Base-by-base conservation (phyloP, 2,329 filamentous ascomycete genomes). In the Orbilia quercus region DNA sequence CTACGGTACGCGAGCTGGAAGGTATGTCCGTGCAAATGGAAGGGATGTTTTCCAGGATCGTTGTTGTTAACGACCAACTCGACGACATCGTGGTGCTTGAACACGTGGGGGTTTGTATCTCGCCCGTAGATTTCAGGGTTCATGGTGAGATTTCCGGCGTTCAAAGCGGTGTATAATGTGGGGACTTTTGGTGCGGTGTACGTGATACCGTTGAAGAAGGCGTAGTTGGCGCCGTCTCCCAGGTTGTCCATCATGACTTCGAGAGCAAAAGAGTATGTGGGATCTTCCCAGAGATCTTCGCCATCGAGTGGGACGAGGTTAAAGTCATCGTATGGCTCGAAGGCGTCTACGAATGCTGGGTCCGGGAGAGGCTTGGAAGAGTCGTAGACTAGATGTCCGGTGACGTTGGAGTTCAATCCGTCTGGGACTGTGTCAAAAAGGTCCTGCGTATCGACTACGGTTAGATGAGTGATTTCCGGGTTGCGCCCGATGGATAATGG, bases 181-280 rank as follows among this genome's bases (percentile, higher is more conserved):
- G 92, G 92, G 0, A 96, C 91, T 79, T 91, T 91, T 53, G 90
- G 91, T 0, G 81, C 64, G 2, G 86, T 85, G 79, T 93, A 96
- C 28, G 90, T 91, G 75, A 91, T 86, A 80, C 91, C 88, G 82
- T 94, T 93, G 82, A 91, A 87, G 81, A 89, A 88, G 72, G 87
- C 88, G 25, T 91, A 91, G 80, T 86, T 85, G 25, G 85, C 86
- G 0, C 90, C 90, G 69, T 92, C 85, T 20, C 83, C 84, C 9
- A 92, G 84, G 73, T 89, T 88, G 77, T 88, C 84, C 86, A 91
- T 90, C 71, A 83, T 82, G 1, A 91, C 84, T 73, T 86, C 83
- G 1, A 95, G 83, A 45, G 85, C 84, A 38, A 95, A 83, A 1
- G 82, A 83, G 75, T 87, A 84, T 79, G 90, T 87, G 0, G 90